Evolutionary conservation across 306 rosid species (phyloP).

Genomic region (Acacia melanoxylon): DNA sequence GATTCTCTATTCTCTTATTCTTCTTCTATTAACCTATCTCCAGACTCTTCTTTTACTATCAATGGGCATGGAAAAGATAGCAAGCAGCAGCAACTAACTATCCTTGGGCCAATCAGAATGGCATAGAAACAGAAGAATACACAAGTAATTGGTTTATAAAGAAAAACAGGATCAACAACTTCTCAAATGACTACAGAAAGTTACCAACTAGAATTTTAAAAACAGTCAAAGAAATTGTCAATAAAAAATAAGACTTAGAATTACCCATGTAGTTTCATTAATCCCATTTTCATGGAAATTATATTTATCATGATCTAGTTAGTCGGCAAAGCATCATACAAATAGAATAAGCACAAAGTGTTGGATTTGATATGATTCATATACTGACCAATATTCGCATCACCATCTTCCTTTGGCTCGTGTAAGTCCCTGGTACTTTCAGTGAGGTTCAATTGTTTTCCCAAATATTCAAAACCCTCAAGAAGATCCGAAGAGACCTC

Average conservation of each 20-base stretch:
- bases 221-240: conserved; percentile 10
- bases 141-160: not conserved
- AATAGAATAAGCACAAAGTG: conserved; percentile 17
- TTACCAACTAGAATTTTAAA: not conserved
- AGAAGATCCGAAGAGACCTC: conserved; percentile 69
- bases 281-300: conserved; percentile 18
- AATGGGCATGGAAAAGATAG: not conserved
- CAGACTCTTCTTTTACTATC: not conserved
- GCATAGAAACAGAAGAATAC: not conserved
- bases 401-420: conserved; percentile 57
- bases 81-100: not conserved
- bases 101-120: not conserved
- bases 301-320: not conserved
- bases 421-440: conserved; percentile 45
- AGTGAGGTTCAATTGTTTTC: conserved; percentile 59
- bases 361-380: conserved; percentile 21
- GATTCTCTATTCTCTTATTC: not conserved
- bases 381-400: conserved; percentile 49
- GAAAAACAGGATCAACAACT: not conserved
- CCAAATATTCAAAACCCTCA: conserved; percentile 68
- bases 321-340: conserved; percentile 24
- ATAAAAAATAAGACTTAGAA: not conserved
- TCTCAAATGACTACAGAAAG: not conserved
- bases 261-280: conserved; percentile 1
- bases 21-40: not conserved